A percentile compares a stretch with the other conserved stretches of the same genome.
Conservation (phyloP, 225 moss, liverwort and hornwort genomes). For the Takakia lepidozioides region DNA sequence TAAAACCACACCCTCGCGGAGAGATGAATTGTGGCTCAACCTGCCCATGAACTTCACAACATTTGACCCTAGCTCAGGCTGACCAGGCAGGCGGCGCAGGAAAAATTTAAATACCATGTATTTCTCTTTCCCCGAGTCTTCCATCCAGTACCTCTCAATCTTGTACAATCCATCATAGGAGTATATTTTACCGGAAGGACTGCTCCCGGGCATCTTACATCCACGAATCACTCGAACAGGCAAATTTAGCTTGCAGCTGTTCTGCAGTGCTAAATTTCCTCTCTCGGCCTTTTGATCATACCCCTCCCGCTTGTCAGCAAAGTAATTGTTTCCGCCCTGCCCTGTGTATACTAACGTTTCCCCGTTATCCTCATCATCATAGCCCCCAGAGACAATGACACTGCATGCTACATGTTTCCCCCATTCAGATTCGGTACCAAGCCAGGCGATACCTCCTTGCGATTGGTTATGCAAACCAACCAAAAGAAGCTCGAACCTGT, state of each 20-base stretch:
- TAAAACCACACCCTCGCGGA: constrained; percentile 40
- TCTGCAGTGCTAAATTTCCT: constrained; percentile 46
- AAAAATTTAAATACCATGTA: constrained; percentile 59
- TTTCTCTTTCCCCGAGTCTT: constrained; percentile 39
- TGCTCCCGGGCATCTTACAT: constrained; percentile 18
- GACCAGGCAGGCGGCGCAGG: constrained; percentile 44
- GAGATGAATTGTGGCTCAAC: constrained; percentile 18
- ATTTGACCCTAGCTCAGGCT: constrained; percentile 42
- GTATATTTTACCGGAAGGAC: constrained; percentile 66
- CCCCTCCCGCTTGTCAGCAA: constrained; percentile 21
- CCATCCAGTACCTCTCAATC: constrained; percentile 18
- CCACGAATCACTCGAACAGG: constrained; percentile 59
- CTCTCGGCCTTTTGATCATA: constrained; percentile 22
- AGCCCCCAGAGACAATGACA: constrained; percentile 54
- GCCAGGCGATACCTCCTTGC: constrained; percentile 37
- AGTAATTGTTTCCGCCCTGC: constrained; percentile 43
- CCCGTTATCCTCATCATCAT: constrained; percentile 51
- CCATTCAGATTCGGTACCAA: constrained; percentile 1
- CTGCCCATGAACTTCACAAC: constrained; percentile 51
- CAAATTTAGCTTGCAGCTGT: constrained; percentile 14
- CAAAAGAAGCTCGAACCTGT: constrained; percentile 32
- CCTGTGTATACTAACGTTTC: constrained; percentile 43
- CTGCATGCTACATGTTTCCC: constrained; percentile 10
- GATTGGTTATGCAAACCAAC: constrained; percentile 28
- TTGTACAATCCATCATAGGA: constrained; percentile 84